These are phyloP conservation scores for Dalechampia spathulata DNA, from an alignment of 441 rosid species.

Conservation along the genomic window DNA sequence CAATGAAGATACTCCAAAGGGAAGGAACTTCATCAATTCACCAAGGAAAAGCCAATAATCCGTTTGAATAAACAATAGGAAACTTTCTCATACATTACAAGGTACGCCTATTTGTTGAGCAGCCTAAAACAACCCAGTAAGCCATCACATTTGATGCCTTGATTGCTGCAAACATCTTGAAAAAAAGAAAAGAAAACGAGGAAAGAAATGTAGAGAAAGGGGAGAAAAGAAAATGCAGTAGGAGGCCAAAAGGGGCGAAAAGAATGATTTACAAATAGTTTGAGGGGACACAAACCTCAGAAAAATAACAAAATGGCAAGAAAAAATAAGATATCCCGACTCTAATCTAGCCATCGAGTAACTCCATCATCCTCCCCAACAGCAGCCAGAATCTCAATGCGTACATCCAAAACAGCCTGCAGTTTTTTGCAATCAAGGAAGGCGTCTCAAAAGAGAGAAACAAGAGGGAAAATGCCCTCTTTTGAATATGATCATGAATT, in stretches of 20 bases:
- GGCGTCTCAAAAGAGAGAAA: constrained; percentile 9
- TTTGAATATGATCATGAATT: not conserved
- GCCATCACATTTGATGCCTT: constrained; percentile 3
- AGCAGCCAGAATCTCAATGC: constrained; percentile 74
- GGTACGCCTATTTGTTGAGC: constrained; percentile 8
- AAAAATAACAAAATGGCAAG: constrained; percentile 11
- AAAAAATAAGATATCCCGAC: constrained; percentile 1
- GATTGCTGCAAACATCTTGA: constrained; percentile 5
- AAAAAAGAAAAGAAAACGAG: not conserved
- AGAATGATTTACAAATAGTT: constrained; percentile 38
- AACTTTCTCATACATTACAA: constrained; percentile 3
- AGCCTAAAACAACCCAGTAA: constrained; percentile 6
- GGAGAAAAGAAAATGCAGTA: not conserved
- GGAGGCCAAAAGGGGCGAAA: not conserved
- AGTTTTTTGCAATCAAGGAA: constrained; percentile 15
- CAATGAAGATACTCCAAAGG: not conserved
- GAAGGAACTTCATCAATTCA: not conserved
- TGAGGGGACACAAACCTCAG: constrained; percentile 22
- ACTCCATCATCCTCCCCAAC: constrained; percentile 79
- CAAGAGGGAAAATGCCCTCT: not conserved
- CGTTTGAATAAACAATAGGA: not conserved
- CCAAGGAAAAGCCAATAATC: not conserved
- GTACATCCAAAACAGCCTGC: constrained; percentile 82
- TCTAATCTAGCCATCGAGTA: constrained; percentile 80
- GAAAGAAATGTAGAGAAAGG: not conserved